Conservation (phyloP, 257 asterid genomes). For the Penstemon eatonii region DNA sequence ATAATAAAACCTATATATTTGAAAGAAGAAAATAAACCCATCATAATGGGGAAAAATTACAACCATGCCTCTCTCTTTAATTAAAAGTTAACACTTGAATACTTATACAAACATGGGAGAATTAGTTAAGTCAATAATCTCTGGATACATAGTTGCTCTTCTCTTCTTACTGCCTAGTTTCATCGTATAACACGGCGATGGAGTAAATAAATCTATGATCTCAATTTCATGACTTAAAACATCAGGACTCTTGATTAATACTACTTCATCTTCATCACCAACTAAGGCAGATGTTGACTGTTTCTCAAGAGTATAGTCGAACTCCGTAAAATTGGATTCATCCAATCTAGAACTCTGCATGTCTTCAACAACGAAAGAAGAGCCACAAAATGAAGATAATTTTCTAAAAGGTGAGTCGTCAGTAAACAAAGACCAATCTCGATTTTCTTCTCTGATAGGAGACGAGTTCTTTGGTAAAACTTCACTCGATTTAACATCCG, state of each 20-base stretch:
- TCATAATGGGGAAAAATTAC: too few relatives aligned
- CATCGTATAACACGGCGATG: constrained; percentile 52
- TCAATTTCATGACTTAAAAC: constrained; percentile 38
- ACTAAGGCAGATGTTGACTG: constrained; percentile 8
- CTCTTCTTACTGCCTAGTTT: constrained; percentile 53
- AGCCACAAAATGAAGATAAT: too few relatives aligned
- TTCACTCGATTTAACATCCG: not conserved
- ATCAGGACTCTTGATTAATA: constrained; percentile 26
- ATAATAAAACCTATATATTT: too few relatives aligned
- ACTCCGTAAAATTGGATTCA: not conserved
- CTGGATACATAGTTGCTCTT: constrained; percentile 42
- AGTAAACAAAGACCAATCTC: too few relatives aligned
- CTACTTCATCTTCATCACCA: too few relatives aligned
- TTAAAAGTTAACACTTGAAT: not conserved
- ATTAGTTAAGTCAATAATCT: constrained; percentile 82
- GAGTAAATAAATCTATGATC: constrained; percentile 72
- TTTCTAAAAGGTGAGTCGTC: too few relatives aligned
- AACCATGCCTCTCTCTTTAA: too few relatives aligned
- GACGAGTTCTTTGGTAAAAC: not conserved
- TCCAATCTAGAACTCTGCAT: too few relatives aligned
- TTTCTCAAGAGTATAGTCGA: constrained; percentile 15
- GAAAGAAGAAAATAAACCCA: too few relatives aligned
- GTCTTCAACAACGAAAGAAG: too few relatives aligned
- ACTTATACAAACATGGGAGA: constrained; percentile 53
- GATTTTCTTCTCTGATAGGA: not conserved